These are phyloP conservation scores for Phytophthora macrochlamydospora DNA, from an alignment of 352 stramenopile species.

Conservation along the genomic window DNA sequence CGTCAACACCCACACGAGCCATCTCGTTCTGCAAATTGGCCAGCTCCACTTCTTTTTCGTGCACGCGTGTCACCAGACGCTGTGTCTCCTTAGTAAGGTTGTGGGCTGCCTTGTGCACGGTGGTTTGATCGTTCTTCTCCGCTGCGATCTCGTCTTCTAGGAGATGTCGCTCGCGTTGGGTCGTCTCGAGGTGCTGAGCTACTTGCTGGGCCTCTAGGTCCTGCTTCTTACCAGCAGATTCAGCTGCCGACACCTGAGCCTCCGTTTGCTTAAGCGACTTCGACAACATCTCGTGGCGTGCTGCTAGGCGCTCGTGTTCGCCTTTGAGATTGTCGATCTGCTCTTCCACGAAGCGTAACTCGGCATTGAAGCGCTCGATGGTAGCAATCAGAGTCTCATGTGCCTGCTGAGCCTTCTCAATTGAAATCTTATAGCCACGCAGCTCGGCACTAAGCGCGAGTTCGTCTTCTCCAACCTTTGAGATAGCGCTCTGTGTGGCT, in stretches of 20 bases:
- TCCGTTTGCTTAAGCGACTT: constrained; percentile 91
- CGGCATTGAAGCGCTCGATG: constrained; percentile 85
- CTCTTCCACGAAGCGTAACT: constrained; percentile 78
- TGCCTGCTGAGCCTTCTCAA: constrained; percentile 76
- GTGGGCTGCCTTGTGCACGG: constrained; percentile 89
- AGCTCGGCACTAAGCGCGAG: constrained; percentile 86
- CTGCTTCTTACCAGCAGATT: constrained; percentile 67
- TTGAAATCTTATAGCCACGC: constrained; percentile 86
- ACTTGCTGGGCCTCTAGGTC: constrained; percentile 73
- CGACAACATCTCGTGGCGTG: constrained; percentile 87
- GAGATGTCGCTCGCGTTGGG: constrained; percentile 87
- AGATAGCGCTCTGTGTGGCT: constrained; percentile 88
- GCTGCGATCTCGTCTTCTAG: constrained; percentile 86
- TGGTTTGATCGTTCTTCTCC: constrained; percentile 89
- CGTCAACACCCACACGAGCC: constrained; percentile 90
- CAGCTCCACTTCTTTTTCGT: constrained; percentile 91
- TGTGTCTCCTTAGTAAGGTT: constrained; percentile 90
- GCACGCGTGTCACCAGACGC: constrained; percentile 69
- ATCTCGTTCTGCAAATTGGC: constrained; percentile 93
- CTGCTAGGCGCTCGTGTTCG: constrained; percentile 78
- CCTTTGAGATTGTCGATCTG: constrained; percentile 56
- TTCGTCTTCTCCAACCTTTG: constrained; percentile 81
- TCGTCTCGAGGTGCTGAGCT: constrained; percentile 78
- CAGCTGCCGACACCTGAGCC: constrained; percentile 71
- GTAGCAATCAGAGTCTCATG: constrained; percentile 88